Evolutionary conservation across 1,139 yeast genomes (phyloP).

Genomic region (Yamadazyma oceani): DNA sequence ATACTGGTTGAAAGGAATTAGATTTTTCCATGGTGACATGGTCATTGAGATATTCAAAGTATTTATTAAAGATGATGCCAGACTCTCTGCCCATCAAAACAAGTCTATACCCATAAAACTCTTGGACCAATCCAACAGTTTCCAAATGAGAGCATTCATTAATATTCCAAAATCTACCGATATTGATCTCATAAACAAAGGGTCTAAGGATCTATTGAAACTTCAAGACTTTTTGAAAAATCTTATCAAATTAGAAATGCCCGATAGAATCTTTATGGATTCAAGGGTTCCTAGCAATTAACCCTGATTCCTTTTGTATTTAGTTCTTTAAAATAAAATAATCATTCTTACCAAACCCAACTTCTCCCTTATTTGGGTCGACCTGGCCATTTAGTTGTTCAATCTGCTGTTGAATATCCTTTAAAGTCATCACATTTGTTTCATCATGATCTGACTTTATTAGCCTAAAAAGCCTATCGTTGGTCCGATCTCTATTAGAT

Average conservation of each 20-base stretch:
- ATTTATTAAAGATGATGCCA: conserved; percentile 39
- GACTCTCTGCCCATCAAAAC: conserved; percentile 10
- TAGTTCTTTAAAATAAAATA: conserved; percentile 9
- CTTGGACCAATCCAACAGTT: conserved; percentile 55
- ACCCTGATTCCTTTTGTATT: not conserved
- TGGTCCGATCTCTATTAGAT: conserved; percentile 10
- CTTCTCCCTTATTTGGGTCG: conserved; percentile 31
- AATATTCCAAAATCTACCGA: conserved; percentile 75
- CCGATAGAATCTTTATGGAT: conserved; percentile 82
- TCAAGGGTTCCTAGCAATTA: conserved; percentile 42
- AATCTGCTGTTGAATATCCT: conserved; percentile 23
- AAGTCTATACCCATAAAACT: conserved; percentile 39
- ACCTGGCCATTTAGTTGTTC: conserved; percentile 17
- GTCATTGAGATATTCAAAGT: conserved; percentile 61
- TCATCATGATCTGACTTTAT: conserved; percentile 34
- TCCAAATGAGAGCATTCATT: conserved; percentile 65
- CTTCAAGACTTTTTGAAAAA: conserved; percentile 68
- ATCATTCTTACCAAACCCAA: conserved; percentile 10
- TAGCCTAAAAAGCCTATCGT: conserved; percentile 34
- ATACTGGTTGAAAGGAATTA: conserved; percentile 64
- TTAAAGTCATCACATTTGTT: conserved; percentile 24
- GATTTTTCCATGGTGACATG: conserved; percentile 64
- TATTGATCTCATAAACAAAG: conserved; percentile 66
- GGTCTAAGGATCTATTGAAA: conserved; percentile 59
- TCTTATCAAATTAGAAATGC: conserved; percentile 64